These are phyloP conservation scores for Eucalyptus virginea DNA, from an alignment of 345 rosid species.

Conservation along the genomic window DNA sequence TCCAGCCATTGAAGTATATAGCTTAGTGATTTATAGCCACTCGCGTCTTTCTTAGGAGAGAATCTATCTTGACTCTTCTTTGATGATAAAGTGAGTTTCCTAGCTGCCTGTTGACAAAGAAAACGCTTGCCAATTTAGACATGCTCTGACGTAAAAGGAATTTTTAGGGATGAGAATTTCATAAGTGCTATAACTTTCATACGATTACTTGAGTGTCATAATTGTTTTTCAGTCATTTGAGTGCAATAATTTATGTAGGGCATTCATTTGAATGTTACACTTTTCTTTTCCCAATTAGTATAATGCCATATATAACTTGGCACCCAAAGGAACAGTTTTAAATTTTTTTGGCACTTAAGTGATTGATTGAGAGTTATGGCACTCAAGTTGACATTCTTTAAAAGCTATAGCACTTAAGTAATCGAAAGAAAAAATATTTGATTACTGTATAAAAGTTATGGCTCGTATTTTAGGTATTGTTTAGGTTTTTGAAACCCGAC, in stretches of 20 bases:
- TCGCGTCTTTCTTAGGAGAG: not conserved
- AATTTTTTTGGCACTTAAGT: not conserved
- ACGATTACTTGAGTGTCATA: not conserved
- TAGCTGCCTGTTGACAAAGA: not conserved
- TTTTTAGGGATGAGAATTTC: not conserved
- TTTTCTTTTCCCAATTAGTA: not conserved
- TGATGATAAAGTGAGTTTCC: not conserved
- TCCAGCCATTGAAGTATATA: not conserved
- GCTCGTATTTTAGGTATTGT: no score
- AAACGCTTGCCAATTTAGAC: not conserved
- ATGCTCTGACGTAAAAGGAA: not conserved
- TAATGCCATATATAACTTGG: not conserved
- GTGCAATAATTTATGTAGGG: not conserved
- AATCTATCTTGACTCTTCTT: not conserved
- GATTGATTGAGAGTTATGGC: not conserved
- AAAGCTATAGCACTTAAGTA: no score
- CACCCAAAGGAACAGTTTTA: rapidly evolving
- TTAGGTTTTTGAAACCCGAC: not conserved
- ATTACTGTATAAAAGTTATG: no score
- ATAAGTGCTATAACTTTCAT: not conserved
- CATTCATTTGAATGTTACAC: not conserved
- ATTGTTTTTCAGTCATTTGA: not conserved
- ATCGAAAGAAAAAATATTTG: no score
- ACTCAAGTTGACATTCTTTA: no score
- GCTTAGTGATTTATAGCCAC: not conserved